A percentile compares a stretch with the other conserved stretches of the same genome.
Conservation (phyloP, 2,329 filamentous ascomycete genomes). For the Cucurbitaria berberidis region DNA sequence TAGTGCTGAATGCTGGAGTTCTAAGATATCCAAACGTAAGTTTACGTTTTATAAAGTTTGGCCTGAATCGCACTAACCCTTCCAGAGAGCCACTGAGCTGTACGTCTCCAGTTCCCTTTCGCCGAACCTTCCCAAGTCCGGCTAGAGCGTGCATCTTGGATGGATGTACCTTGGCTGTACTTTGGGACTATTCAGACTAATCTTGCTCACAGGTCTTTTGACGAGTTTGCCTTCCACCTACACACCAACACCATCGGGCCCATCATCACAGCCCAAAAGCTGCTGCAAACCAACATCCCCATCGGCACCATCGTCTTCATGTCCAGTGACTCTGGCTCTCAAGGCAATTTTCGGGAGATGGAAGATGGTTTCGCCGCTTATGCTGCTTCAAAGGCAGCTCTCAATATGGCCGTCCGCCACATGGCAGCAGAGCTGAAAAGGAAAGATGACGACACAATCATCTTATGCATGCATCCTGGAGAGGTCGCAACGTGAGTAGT, state of each 20-base stretch:
- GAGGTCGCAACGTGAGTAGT: constrained; percentile 59
- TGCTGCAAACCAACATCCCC: constrained; percentile 56
- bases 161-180: constrained; percentile 12
- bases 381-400: constrained; percentile 61
- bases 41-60: constrained; percentile 10
- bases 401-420: constrained; percentile 63
- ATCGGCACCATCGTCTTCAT: constrained; percentile 62
- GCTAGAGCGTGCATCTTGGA: constrained; percentile 28
- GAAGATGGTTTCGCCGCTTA: constrained; percentile 67
- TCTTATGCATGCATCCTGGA: constrained; percentile 64
- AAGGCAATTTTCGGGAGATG: constrained; percentile 58
- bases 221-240: constrained; percentile 61
- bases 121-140: constrained; percentile 25
- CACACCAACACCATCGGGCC: constrained; percentile 65
- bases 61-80: constrained; percentile 33
- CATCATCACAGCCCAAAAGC: constrained; percentile 61
- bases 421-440: constrained; percentile 63
- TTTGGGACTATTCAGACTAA: neutral
- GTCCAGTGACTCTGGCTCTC: constrained; percentile 63
- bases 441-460: constrained; percentile 56
- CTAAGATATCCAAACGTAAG: constrained; percentile 63
- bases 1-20: constrained; percentile 64
- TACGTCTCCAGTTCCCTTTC: constrained; percentile 38
- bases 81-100: constrained; percentile 59
- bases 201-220: constrained; percentile 54